Evolutionary conservation across 305 asterid genomes (phyloP).

Genomic region (Fraxinus floribunda): DNA sequence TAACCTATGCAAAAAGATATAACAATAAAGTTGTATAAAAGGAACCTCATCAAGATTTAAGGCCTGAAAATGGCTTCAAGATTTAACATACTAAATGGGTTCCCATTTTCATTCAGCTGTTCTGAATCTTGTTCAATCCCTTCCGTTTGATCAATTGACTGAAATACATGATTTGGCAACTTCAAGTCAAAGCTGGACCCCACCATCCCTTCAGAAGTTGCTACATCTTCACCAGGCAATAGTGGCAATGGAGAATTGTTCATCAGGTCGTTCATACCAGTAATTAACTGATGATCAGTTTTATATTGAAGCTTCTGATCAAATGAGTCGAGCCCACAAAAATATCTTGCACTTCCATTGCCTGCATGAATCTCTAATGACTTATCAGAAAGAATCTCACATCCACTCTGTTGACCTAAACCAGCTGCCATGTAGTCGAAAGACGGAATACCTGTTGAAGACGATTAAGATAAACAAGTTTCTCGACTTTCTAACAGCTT

Average conservation of each 20-base stretch:
- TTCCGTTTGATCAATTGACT: neutral
- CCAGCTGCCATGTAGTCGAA: constrained; percentile 10
- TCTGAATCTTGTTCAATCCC: constrained; percentile 19
- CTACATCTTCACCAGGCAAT: constrained; percentile 42
- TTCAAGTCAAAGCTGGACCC: constrained; percentile 38
- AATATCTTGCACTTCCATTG: constrained; percentile 10
- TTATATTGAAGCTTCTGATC: constrained; percentile 14
- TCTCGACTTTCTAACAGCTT: neutral
- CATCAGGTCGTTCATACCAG: constrained; percentile 1
- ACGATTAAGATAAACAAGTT: neutral
- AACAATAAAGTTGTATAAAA: constrained; percentile 4
- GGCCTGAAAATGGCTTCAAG: constrained; percentile 54
- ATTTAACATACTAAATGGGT: constrained; percentile 36
- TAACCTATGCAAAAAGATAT: constrained; percentile 24
- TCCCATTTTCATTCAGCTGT: constrained; percentile 20
- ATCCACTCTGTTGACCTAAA: constrained; percentile 25
- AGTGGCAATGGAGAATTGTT: constrained; percentile 33
- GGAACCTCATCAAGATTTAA: constrained; percentile 37
- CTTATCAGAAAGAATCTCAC: constrained; percentile 17
- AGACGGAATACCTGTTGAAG: neutral
- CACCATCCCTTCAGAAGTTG: constrained; percentile 20
- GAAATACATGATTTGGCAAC: constrained; percentile 23
- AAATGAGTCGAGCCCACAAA: constrained; percentile 35
- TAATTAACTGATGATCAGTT: constrained; percentile 15
- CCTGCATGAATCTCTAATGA: constrained; percentile 19